Percentiles rank a stretch among this genome's conserved stretches.
phyloP scores from a whole-genome alignment of 345 rosid species.

The Arabidopsis thaliana region DNA sequence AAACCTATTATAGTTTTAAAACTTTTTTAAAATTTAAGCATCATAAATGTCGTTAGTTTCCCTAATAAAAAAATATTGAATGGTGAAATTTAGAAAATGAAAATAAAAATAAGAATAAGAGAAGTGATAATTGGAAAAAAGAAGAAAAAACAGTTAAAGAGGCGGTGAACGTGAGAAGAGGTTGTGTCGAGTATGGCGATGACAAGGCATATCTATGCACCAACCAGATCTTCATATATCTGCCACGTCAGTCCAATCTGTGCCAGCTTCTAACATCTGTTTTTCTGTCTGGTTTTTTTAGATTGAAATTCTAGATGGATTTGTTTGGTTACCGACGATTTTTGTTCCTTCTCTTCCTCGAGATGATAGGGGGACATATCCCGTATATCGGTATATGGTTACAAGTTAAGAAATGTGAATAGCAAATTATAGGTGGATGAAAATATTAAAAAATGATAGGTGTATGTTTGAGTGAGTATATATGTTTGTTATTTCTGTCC shows the following conservation, averaged over 20 bases:
- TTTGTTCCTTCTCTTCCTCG: conserved; percentile 5
- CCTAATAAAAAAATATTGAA: not conserved
- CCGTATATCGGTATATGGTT: not conserved
- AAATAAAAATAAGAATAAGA: not conserved
- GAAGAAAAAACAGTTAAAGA: conserved; percentile 31
- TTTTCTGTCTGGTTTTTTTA: conserved; percentile 1
- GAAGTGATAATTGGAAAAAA: conserved; percentile 3
- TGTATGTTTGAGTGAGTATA: not conserved
- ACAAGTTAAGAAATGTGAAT: not conserved
- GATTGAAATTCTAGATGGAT: conserved; percentile 35
- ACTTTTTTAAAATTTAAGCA: not conserved
- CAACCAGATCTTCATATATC: conserved; percentile 38
- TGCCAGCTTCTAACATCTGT: conserved; percentile 22
- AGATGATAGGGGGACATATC: conserved; percentile 22
- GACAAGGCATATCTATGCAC: conserved; percentile 42
- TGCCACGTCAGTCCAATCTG: conserved; percentile 33
- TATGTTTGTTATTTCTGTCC: not conserved
- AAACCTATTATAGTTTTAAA: conserved; percentile 22
- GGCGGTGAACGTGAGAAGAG: conserved; percentile 19
- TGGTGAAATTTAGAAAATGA: not conserved
- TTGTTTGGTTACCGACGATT: conserved; percentile 34
- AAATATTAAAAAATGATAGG: not conserved
- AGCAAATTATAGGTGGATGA: not conserved
- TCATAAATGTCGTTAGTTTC: conserved; percentile 1
- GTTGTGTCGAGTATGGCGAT: conserved; percentile 10